Evolutionary conservation across 2,329 filamentous ascomycete genomes (phyloP), one percentile per base, ranked within the genome.

Genomic region (Cladobotryum protrusum): DNA sequence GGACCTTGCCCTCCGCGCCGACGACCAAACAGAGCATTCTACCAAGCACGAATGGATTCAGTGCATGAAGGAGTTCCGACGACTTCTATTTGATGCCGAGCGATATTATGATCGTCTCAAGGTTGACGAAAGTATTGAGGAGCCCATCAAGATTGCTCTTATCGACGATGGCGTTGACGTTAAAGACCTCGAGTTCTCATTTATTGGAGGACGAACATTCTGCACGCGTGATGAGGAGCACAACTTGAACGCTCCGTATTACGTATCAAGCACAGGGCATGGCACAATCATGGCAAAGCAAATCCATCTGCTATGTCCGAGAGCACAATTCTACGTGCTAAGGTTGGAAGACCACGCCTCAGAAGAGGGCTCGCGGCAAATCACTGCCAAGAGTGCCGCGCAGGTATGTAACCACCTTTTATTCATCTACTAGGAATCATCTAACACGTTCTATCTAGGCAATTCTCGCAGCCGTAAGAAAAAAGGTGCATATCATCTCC

Each of bases 101-200:
- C 50, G 44, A 17, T 52, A 54, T 19, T 51, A 48, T 2, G 36
- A 48, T 2, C 42, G 20, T 2, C 35, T 24, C 5, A 53, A 55
- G 7, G 13, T 54, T 9, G 39, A 36, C 1, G 56, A 56, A 14
- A 48, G 15, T 3, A 47, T 59, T 15, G 52, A 57, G 17, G 56
- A 57, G 34, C 56, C 55, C 4, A 57, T 67, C 49, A 61, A 58
- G 15, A 55, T 71, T 7, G 69, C 67, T 2, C 55, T 72, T 3
- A 70, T 71, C 34, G 68, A 72, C 46, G 67, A 72, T 34, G 68
- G 68, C 3, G 61, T 71, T 1, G 63, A 70, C 42, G 54, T 61
- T 2, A 56, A 55, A 12, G 54, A 63, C 4, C 50, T 70, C 1
- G 47, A 61, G 6, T 54, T 52, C n/a, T 57, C 48, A 5, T 59